A percentile compares a stretch with the other conserved stretches of the same genome.
Evolutionary conservation across 1,284 basidiomycete species (phyloP).

Genomic region (Sanghuangporus baumii): DNA sequence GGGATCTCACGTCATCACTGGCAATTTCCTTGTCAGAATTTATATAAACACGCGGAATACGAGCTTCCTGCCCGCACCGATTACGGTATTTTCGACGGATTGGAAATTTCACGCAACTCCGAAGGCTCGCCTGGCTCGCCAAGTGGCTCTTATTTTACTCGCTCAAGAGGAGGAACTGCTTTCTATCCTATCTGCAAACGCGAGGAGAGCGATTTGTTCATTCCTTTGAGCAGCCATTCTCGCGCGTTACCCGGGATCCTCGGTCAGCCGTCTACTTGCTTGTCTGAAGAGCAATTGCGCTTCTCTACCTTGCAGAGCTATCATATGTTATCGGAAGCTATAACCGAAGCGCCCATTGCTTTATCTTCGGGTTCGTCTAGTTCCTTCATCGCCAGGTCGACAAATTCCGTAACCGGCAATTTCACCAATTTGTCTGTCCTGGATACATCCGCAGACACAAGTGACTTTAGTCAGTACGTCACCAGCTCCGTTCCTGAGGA

Average conservation of each 20-base stretch:
- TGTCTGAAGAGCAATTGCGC: not conserved
- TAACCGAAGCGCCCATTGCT: not conserved
- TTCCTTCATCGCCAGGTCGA: not conserved
- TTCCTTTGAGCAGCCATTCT: slow-evolving; percentile 2
- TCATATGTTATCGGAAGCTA: not conserved
- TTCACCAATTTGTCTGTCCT: not conserved
- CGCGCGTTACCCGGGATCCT: not conserved
- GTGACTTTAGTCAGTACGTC: not conserved
- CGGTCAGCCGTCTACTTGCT: not conserved
- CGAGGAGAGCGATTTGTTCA: not conserved
- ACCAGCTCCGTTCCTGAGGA: not conserved
- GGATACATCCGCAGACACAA: not conserved
- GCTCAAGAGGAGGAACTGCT: not conserved
- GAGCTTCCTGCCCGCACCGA: not conserved
- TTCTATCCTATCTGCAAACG: not conserved
- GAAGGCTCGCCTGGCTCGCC: not conserved
- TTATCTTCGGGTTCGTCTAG: not conserved
- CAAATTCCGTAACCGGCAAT: not conserved
- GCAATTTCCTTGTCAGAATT: not conserved
- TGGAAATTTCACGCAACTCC: not conserved
- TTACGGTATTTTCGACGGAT: not conserved
- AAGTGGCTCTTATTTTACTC: not conserved
- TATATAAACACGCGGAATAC: not conserved
- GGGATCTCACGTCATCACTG: not conserved
- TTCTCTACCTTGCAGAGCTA: not conserved